These are phyloP conservation scores for Crepidotus variabilis DNA, from an alignment of 768 basidiomycete genomes.

Conservation along the genomic window DNA sequence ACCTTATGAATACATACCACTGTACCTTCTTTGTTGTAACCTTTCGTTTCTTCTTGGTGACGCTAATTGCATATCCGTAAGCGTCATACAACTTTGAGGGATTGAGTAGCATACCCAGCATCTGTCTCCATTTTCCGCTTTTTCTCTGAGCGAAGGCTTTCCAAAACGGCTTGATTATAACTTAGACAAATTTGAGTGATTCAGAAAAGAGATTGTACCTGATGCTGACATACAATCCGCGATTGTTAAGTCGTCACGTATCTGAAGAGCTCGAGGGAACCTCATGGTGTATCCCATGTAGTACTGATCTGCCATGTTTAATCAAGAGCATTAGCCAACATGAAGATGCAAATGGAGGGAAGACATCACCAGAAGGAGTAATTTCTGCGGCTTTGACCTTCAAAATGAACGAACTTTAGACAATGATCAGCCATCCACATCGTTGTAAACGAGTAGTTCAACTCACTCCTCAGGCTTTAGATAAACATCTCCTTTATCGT, in stretches of 20 bases:
- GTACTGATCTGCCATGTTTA: constrained; percentile 60
- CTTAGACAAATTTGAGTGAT: no score
- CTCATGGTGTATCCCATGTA: constrained; percentile 88
- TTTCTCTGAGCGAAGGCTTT: constrained; percentile 56
- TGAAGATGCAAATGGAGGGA: neutral
- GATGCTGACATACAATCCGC: constrained; percentile 72
- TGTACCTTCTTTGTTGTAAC: constrained; percentile 46
- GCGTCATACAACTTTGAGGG: neutral
- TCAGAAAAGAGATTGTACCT: constrained; percentile 44
- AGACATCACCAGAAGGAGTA: constrained; percentile 54
- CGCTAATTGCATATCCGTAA: constrained; percentile 16
- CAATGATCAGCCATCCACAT: constrained; percentile 1
- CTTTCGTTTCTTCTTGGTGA: constrained; percentile 58
- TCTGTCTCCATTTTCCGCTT: constrained; percentile 75
- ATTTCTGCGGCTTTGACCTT: constrained; percentile 95
- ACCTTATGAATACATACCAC: neutral
- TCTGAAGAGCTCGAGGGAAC: constrained; percentile 81
- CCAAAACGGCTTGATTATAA: constrained; percentile 45
- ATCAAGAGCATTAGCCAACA: neutral
- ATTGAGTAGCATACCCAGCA: constrained; percentile 34
- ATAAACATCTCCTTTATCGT: constrained; percentile 90
- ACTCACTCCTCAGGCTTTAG: constrained; percentile 84
- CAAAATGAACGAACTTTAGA: constrained; percentile 84
- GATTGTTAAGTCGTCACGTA: constrained; percentile 73
- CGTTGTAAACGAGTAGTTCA: neutral